Evolutionary conservation across 2,329 filamentous ascomycete species (phyloP).

Genomic region (Colletotrichum sansevieriae): DNA sequence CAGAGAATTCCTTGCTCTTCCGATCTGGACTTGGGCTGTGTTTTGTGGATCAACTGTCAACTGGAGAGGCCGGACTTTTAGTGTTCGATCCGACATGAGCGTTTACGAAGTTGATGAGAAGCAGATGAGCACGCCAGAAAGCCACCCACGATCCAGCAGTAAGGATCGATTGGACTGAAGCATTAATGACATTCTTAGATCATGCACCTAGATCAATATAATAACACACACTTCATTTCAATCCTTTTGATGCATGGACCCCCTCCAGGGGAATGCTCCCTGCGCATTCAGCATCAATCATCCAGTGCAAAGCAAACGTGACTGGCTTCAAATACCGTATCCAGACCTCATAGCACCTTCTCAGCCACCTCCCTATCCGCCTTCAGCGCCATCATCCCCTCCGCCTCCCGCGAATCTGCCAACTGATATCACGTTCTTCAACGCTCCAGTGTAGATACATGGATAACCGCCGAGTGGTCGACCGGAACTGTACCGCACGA

Average conservation of each 20-base stretch:
- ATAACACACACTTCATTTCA: neutral
- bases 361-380: conserved; percentile 10
- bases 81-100: conserved; percentile 86
- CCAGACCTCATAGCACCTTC: neutral
- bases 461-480: too few relatives aligned
- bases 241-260: too few relatives aligned
- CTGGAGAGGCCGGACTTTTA: conserved; percentile 88
- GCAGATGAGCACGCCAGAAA: neutral
- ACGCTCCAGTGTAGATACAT: too few relatives aligned
- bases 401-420: conserved; percentile 43
- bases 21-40: conserved; percentile 92
- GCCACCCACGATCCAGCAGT: conserved; percentile 23
- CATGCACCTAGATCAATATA: neutral
- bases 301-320: too few relatives aligned
- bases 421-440: conserved; percentile 18
- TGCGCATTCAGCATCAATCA: too few relatives aligned
- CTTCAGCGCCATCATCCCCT: conserved; percentile 42
- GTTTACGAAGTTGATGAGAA: conserved; percentile 64
- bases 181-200: neutral
- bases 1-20: conserved; percentile 84
- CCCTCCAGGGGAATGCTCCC: too few relatives aligned
- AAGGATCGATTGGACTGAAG: conserved; percentile 38
- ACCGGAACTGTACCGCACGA: too few relatives aligned
- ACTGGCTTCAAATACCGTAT: neutral
- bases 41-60: conserved; percentile 87